A percentile compares a stretch with the other conserved stretches of the same genome.
phyloP scores from a whole-genome alignment of 208 protist genomes.

The Vickermania spadyakhi region DNA sequence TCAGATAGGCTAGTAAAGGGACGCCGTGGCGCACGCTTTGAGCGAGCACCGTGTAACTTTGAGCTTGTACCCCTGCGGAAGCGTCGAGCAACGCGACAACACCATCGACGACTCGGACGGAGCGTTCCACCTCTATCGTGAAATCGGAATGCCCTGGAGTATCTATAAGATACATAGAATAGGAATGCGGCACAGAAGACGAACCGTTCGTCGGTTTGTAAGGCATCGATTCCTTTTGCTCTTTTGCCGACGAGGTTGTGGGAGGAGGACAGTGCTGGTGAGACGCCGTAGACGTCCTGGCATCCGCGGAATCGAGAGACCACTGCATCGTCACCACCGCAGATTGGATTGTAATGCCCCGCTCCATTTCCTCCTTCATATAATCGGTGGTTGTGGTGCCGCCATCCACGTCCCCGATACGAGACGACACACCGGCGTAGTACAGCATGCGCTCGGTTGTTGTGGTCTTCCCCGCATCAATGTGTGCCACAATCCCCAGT shows the following conservation, averaged over 20 bases:
- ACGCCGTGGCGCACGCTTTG: conserved; percentile 80
- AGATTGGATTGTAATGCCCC: conserved; percentile 95
- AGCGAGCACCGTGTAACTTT: conserved; percentile 86
- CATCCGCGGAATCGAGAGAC: conserved; percentile 41
- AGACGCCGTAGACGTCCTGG: conserved; percentile 82
- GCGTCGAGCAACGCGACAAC: conserved; percentile 94
- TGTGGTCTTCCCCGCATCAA: conserved; percentile 95
- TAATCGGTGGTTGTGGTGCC: conserved; percentile 96
- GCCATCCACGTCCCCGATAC: conserved; percentile 92
- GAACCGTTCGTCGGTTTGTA: background rate
- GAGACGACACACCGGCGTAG: conserved; percentile 73
- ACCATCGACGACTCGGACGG: conserved; percentile 95
- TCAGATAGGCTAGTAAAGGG: conserved; percentile 88
- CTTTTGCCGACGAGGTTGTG: background rate
- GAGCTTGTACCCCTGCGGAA: conserved; percentile 91
- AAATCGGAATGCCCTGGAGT: conserved; percentile 97
- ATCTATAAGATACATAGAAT: conserved; percentile 92
- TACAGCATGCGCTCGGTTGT: conserved; percentile 94
- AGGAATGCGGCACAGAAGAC: conserved; percentile 15
- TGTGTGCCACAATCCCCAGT: conserved; percentile 94
- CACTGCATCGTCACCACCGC: conserved; percentile 91
- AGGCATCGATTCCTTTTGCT: too few species aligned
- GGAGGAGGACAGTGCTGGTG: conserved; percentile 57
- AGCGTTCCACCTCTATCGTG: conserved; percentile 95
- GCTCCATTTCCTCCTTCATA: conserved; percentile 93